Evolutionary conservation across 805 yeast species (phyloP).

Genomic region (Saturnispora quitensis): DNA sequence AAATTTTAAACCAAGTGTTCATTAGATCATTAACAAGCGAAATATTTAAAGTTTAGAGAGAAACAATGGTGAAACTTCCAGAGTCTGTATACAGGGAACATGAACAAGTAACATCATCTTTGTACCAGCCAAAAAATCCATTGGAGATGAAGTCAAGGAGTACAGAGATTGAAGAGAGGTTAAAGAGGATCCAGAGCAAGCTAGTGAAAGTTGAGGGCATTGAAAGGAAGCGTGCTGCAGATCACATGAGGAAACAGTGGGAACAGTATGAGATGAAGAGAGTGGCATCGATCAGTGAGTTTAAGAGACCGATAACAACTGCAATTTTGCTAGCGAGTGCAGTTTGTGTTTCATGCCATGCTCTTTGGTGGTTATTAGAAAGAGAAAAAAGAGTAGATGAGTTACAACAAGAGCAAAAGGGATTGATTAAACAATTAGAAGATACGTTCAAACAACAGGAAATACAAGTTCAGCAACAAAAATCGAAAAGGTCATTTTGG

Average conservation of each 20-base stretch:
- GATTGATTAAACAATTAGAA: not conserved
- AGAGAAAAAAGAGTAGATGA: conserved; percentile 3
- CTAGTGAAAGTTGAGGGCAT: conserved; percentile 1
- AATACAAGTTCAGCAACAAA: not conserved
- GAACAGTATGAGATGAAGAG: conserved; percentile 7
- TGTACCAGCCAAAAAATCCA: conserved; percentile 8
- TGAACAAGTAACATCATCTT: not conserved
- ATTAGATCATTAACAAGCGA: not conserved
- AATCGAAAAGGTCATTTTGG: not conserved
- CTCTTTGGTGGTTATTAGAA: conserved; percentile 3
- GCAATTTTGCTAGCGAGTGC: conserved; percentile 3
- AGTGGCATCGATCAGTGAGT: conserved; percentile 1
- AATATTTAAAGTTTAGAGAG: conserved; percentile 18
- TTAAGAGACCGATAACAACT: conserved; percentile 4
- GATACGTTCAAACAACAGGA: not conserved
- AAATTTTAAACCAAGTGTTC: not conserved
- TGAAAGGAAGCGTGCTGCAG: not conserved
- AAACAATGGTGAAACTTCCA: conserved; percentile 35
- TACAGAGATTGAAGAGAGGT: not conserved
- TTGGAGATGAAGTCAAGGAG: not conserved
- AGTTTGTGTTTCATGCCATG: conserved; percentile 5
- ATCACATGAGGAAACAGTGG: conserved; percentile 5
- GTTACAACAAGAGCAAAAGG: not conserved
- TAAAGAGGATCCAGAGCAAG: conserved; percentile 1
- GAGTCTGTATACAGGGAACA: not conserved